Base-by-base conservation (phyloP, 2,329 filamentous ascomycete species). In the Clonostachys rosea region DNA sequence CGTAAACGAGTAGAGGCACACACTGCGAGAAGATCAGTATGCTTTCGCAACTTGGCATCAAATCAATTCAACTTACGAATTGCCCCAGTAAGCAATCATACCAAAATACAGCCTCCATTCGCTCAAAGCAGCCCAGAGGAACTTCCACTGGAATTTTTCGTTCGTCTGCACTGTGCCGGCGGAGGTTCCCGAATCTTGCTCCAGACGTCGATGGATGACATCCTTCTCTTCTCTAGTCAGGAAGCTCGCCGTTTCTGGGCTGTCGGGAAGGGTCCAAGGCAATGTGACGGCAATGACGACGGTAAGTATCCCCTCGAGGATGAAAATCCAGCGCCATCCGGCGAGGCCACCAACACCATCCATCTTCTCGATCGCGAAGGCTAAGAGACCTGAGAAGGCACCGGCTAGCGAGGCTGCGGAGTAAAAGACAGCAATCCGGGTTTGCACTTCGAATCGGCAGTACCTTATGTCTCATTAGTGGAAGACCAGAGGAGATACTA, bases 221-320 rank as follows among this genome's bases (percentile, higher is more conserved):
- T 24, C 13, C 42, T 40, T 44, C 20, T 48, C 46, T n/a, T 48
- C 42, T 13, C 30, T 12, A 12, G 18, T 34, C 10, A 48, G 36
- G 36, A 48, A 48, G 3, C 14, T 40, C 10, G 41, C 34, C 8
- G 42, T 37, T 10, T 42, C 37, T 14, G 56, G 55, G 0, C 52
- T 55, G 12, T 58, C 52, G 2, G 55, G 49, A 1, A 86, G 70
- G 5, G 76, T 53, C 48, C 81, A 63, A 45, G 69, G 80, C 14
- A 75, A 71, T 4, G 71, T 51, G 3, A 72, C 58, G 5, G 62
- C 63, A 14, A 67, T 52, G 18, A 62, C 43, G 2, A 72, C 55
- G 13, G 70, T 57, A 1, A 55, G 52, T 4, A 57, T 48, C 3
- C 56, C 56, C 6, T 59, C 56, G 0, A 59, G 52, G 5, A 59